Evolutionary conservation across 1,284 basidiomycete species (phyloP).

Genomic region (Ustilago trichophora): DNA sequence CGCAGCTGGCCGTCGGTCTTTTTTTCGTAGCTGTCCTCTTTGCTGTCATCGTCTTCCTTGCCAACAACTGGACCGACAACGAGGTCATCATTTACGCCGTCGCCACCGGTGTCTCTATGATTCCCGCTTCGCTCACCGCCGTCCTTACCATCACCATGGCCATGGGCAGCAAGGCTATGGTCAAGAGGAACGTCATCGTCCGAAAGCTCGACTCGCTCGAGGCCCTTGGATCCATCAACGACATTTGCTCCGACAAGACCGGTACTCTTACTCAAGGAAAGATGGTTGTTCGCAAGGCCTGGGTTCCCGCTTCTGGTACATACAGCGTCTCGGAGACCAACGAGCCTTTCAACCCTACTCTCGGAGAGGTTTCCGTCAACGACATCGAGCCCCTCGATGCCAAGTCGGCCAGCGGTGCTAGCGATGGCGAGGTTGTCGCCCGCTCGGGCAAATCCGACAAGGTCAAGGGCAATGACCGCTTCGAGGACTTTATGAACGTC

Average conservation of each 20-base stretch:
- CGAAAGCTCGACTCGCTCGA: conserved; percentile 68
- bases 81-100: conserved; percentile 68
- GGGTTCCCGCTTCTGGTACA: conserved; percentile 61
- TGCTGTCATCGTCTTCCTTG: conserved; percentile 66
- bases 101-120: conserved; percentile 71
- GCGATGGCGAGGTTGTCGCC: conserved; percentile 66
- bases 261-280: conserved; percentile 65
- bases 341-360: conserved; percentile 63
- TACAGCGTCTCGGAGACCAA: conserved; percentile 60
- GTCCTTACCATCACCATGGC: conserved; percentile 69
- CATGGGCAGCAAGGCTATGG: conserved; percentile 72
- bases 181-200: conserved; percentile 71
- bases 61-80: conserved; percentile 66
- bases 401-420: conserved; percentile 3
- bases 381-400: conserved; percentile 52
- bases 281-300: conserved; percentile 64
- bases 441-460: conserved; percentile 51
- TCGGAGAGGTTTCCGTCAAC: conserved; percentile 67
- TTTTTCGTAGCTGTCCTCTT: conserved; percentile 65
- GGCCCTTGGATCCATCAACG: conserved; percentile 63
- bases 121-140: conserved; percentile 69
- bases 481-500: conserved; percentile 59
- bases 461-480: conserved; percentile 41
- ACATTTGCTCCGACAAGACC: conserved; percentile 66
- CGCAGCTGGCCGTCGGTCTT: conserved; percentile 65